A percentile compares a stretch with the other conserved stretches of the same genome.
Conservation (phyloP, 305 asterid genomes). For the Fraxinus platypoda region DNA sequence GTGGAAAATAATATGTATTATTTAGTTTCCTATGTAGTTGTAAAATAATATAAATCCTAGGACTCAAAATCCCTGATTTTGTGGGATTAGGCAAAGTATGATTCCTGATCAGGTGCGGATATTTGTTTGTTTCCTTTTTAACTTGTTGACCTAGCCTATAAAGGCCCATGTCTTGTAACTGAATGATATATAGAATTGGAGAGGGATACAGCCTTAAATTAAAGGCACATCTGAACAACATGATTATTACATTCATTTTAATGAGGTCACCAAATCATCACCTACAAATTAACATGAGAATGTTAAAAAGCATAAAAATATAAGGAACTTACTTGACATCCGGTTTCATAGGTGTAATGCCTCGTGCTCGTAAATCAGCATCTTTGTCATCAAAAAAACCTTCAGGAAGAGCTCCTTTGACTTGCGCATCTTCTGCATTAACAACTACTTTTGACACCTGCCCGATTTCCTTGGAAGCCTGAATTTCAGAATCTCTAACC, state of each 20-base stretch:
- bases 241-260: neutral
- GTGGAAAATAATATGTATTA: too few species aligned
- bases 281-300: constrained; percentile 7
- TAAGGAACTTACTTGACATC: constrained; percentile 72
- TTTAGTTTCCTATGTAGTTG: too few species aligned
- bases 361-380: constrained; percentile 90
- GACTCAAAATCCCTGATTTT: too few species aligned
- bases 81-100: too few species aligned
- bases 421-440: constrained; percentile 58
- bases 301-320: constrained; percentile 13
- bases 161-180: too few species aligned
- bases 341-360: constrained; percentile 80
- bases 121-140: too few species aligned
- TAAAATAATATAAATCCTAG: too few species aligned
- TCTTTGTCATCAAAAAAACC: constrained; percentile 91
- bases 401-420: constrained; percentile 73
- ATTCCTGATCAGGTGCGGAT: too few species aligned
- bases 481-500: constrained; percentile 28
- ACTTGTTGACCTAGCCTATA: too few species aligned
- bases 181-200: neutral
- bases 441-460: constrained; percentile 34
- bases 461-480: constrained; percentile 33
- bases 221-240: neutral
- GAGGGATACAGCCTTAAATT: neutral
- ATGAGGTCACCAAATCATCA: neutral